Base-by-base conservation (phyloP, 768 basidiomycete species). In the Lepiota subincarnata region DNA sequence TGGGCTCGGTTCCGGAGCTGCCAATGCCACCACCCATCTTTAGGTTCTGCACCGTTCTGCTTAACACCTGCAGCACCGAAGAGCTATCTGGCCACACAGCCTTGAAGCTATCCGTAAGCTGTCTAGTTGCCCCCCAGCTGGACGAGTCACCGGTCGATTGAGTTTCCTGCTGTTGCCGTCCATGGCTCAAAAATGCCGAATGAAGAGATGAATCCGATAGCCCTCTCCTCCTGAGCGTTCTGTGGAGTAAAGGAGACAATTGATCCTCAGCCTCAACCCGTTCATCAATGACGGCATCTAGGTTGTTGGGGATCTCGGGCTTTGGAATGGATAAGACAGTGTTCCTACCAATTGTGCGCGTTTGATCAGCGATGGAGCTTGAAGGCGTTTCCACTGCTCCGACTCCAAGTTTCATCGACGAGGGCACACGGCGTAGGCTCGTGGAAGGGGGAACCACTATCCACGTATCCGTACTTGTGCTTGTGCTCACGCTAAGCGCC, bases 201-300 rank as follows among this genome's bases (percentile, higher is more conserved):
- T 85, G 89, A 56, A 98, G 93, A 1, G 92, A 95, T 0, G 93
- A 95, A 66, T 98, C 96, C 1, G 90, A 92, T 46, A 97, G 68
- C 1, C 93, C 92, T 50, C 95, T 80, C 24, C 87, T 79, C 36
- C 83, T 81, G 6, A 94, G 72, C 14, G 84, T 82, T 18, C 83
- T 82, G 44, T 87, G 77, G 20, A 84, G 68, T 13, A 91, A 66
- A n/a, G 85, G 75, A 3, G 77, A 72, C 36, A 80, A 55, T 24
- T 64, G 58, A 56, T 81, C 73, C 18, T 70, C 63, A 56, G 72
- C 78, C 54, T 76, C 73, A 8, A 63, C 68, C 36, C 66, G 69
- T 34, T 73, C 71, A 57, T 92, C 89, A 55, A 92, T 80, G 24
- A 92, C 78, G 0, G 91, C 91, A 66, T 92, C 90, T 3, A 92